Conservation (phyloP, 768 basidiomycete genomes). For the Candolleomyces aberdarensis region DNA sequence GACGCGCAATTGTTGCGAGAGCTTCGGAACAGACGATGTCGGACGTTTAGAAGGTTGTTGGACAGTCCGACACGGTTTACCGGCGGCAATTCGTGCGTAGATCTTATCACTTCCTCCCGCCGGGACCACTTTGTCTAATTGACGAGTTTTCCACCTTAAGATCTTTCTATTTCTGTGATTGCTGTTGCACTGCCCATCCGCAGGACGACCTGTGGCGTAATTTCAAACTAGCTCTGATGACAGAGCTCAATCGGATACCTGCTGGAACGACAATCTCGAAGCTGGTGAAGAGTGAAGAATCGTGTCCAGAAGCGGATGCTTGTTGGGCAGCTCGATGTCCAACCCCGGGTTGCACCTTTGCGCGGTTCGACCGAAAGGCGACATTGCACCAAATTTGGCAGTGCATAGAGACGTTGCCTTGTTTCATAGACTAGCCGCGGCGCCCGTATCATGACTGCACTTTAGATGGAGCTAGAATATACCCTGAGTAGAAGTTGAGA, state of each 20-base stretch:
- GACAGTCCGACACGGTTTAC: conserved; percentile 1
- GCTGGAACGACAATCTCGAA: background rate
- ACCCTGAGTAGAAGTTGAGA: background rate
- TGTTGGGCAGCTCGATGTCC: conserved; percentile 3
- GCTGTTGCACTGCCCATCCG: background rate
- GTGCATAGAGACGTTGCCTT: conserved; percentile 4
- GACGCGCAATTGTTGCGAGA: background rate
- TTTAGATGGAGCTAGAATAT: background rate
- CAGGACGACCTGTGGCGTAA: background rate
- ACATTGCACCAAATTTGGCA: conserved; percentile 4
- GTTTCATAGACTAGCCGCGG: background rate
- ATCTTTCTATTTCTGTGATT: conserved; percentile 3
- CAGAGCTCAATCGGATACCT: background rate
- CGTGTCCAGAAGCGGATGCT: conserved; percentile 4
- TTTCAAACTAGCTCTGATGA: conserved; percentile 3
- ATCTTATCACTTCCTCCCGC: background rate
- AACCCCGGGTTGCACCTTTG: background rate
- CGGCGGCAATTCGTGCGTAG: conserved; percentile 5
- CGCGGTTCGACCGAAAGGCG: conserved; percentile 2
- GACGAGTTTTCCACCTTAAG: background rate
- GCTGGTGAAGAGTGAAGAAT: background rate
- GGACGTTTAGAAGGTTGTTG: background rate
- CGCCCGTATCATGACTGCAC: background rate
- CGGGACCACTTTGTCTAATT: background rate
- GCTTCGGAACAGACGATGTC: background rate